Percentiles rank a stretch among this genome's conserved stretches.
Evolutionary conservation across 1,284 basidiomycete species (phyloP).

Genomic region (Austroboletus novae-zelandiae): DNA sequence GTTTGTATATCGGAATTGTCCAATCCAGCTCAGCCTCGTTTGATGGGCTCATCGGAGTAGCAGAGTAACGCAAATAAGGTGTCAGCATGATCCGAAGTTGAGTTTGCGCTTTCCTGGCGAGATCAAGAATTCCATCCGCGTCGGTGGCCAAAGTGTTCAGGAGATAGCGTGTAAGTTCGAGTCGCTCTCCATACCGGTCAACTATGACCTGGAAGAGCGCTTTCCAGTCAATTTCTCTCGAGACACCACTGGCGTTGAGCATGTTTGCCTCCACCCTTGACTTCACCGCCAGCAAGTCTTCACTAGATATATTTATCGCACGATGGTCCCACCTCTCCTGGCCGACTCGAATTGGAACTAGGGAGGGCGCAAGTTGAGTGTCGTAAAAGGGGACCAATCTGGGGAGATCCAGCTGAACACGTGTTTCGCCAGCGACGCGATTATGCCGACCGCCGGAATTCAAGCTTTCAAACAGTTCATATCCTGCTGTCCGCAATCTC

Average conservation of each 20-base stretch:
- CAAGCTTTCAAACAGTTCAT: conserved; percentile 13
- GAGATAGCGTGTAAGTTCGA: conserved; percentile 40
- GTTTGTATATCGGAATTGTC: conserved; percentile 25
- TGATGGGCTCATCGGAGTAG: conserved; percentile 1
- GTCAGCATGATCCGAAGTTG: conserved; percentile 25
- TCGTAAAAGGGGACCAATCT: conserved; percentile 37
- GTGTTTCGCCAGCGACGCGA: conserved; percentile 35
- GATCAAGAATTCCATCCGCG: conserved; percentile 8
- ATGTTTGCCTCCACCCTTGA: conserved; percentile 26
- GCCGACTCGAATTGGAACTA: conserved; percentile 24
- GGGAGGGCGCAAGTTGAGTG: conserved; percentile 28
- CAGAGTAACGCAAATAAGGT: conserved; percentile 19
- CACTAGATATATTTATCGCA: conserved; percentile 27
- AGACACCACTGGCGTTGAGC: conserved; percentile 4
- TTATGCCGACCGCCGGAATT: conserved; percentile 35
- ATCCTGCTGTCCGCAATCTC: not conserved
- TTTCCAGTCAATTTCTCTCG: conserved; percentile 45
- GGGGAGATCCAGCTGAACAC: conserved; percentile 33
- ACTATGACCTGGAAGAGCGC: conserved; percentile 22
- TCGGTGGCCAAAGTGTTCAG: conserved; percentile 28
- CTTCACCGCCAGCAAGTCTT: conserved; percentile 18
- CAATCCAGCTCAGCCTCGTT: conserved; percentile 14
- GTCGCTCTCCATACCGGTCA: conserved; percentile 24
- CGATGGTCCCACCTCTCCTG: conserved; percentile 31
- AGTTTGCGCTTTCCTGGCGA: conserved; percentile 16